Percentiles rank a stretch among this genome's conserved stretches.
These are phyloP conservation scores for Solanum infundibuliforme DNA, from an alignment of 257 asterid species.

Conservation along the genomic window DNA sequence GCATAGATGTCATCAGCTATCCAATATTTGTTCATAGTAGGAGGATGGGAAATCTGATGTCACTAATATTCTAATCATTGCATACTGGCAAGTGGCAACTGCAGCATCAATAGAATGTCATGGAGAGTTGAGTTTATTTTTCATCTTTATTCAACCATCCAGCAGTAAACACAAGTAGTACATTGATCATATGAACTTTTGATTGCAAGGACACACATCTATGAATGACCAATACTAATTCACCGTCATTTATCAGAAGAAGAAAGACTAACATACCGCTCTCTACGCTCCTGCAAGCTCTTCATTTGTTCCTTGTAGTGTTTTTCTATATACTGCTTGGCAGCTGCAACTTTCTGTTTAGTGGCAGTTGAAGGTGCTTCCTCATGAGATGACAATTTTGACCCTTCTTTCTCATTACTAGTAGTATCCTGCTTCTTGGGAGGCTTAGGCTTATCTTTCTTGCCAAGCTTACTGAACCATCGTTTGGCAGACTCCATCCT, in stretches of 20 bases:
- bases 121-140: neutral
- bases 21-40: neutral
- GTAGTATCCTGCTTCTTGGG: conserved; percentile 59
- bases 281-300: conserved; percentile 88
- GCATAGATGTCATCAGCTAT: neutral
- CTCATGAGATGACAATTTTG: conserved; percentile 43
- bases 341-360: conserved; percentile 90
- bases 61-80: neutral
- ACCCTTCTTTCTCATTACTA: conserved; percentile 50
- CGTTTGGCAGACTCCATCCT: conserved; percentile 75
- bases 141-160: neutral
- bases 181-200: neutral
- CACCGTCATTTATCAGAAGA: neutral
- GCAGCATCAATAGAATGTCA: neutral
- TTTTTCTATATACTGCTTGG: conserved; percentile 90
- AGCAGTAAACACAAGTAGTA: neutral
- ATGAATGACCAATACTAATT: neutral
- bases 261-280: conserved; percentile 43
- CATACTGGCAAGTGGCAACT: neutral
- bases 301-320: conserved; percentile 98
- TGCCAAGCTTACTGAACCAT: conserved; percentile 49
- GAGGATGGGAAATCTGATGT: neutral
- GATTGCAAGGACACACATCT: neutral
- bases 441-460: conserved; percentile 63
- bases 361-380: conserved; percentile 91